Evolutionary conservation across 2,329 filamentous ascomycete species (phyloP), one percentile per base, ranked within the genome.

Genomic region (Ascochyta lentis): DNA sequence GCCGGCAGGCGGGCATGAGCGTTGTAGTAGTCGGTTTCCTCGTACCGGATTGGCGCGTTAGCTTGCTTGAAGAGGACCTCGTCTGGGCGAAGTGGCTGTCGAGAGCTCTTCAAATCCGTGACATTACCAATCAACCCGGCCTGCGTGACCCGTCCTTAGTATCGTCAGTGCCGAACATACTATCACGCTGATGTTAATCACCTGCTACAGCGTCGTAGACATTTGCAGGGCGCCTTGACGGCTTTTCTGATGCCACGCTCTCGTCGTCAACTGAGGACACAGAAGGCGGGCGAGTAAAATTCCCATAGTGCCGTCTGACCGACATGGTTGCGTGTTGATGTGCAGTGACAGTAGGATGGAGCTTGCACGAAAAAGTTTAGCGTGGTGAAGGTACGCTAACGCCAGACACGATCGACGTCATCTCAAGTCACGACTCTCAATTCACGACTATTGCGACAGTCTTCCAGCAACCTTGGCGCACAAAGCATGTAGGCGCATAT

Each of bases 191-290:
- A 6, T 31, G 10, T 4, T 33, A 39, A 16, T 51, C 64, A 89
- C 88, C 88, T 66, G 88, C 88, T 49, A 91, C 87, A 15, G 88
- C 89, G 75, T 92, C 89, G 73, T 89, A 92, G 19, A 92, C 75
- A 19, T 82, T 90, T 37, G 83, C 81, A 42, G 71, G 65, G 43
- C 79, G 78, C 64, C 71, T 72, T 15, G 56, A 58, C 37, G 56
- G 38, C 27, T 42, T 54, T 46, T 48, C 45, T 12, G 44, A 42
- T 3, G 43, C 9, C 9, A 49, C 42, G 6, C 33, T 49, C 29
- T 59, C 61, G 39, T 64, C 59, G 35, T 48, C 59, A 23, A 41
- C 56, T 15, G 61, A 59, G 2, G 45, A 27, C 9, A 64, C 64
- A 15, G 65, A 60, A 8, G 42, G 33, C 6, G 54, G 56, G 12